phyloP scores from a whole-genome alignment of 805 yeast genomes.

The Saturnispora serradocipensis region DNA sequence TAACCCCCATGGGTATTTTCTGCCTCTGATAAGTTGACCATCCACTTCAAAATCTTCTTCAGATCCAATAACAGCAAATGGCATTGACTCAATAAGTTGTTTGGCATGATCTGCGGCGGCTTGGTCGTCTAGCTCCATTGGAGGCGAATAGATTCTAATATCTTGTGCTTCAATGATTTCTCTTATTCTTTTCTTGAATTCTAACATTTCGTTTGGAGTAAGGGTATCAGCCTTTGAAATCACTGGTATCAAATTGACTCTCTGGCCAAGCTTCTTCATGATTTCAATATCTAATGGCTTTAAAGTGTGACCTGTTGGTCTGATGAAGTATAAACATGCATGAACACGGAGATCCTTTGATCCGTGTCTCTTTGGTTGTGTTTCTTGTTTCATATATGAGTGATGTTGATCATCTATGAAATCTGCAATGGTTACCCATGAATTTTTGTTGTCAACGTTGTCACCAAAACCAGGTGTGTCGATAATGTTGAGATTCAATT shows the following conservation, averaged over 20 bases:
- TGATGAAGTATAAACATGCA: constrained; percentile 80
- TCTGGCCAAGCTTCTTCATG: constrained; percentile 70
- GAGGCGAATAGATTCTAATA: constrained; percentile 76
- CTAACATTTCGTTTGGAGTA: constrained; percentile 57
- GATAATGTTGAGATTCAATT: constrained; percentile 65
- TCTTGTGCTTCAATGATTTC: constrained; percentile 77
- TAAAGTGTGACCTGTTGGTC: constrained; percentile 85
- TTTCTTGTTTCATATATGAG: constrained; percentile 83
- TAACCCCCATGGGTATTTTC: constrained; percentile 86
- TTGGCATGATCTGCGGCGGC: constrained; percentile 75
- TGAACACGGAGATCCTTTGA: constrained; percentile 82
- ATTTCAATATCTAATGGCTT: constrained; percentile 82
- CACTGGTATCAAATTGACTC: constrained; percentile 83
- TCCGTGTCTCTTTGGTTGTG: constrained; percentile 66
- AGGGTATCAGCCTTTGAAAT: constrained; percentile 85
- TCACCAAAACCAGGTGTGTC: constrained; percentile 96
- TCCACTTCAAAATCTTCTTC: constrained; percentile 60
- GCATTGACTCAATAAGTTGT: constrained; percentile 75
- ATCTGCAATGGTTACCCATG: constrained; percentile 82
- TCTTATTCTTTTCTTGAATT: constrained; percentile 68
- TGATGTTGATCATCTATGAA: constrained; percentile 90
- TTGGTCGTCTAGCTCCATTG: constrained; percentile 64
- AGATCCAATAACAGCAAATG: constrained; percentile 75
- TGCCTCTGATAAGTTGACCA: constrained; percentile 63
- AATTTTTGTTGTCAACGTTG: constrained; percentile 71